Evolutionary conservation across 257 asterid species (phyloP), one percentile per base, ranked within the genome.

Genomic region (Solanum pinnatisectum): DNA sequence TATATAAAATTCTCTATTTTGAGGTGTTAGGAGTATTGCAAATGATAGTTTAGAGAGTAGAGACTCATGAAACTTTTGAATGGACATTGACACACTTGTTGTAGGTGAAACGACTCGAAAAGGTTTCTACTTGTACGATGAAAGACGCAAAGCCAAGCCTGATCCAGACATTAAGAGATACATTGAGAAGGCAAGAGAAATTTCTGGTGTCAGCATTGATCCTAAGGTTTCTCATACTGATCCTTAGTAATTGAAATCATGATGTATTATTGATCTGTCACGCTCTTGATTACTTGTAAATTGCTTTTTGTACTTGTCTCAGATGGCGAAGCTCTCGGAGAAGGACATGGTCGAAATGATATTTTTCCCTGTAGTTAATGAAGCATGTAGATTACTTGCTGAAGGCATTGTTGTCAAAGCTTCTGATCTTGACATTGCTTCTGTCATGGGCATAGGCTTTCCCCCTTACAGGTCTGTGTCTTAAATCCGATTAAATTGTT

Each of bases 401-500:
- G 98, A 97, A 88, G 98, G 99, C 35, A 96, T 97, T 84, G 98
- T 94, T 27, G 95, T 94, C 88, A 96, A 97, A 90, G 96, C 99
- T 87, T 92, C 98, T 18, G 99, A 97, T 92, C 98, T 97, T 10
- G 99, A 97, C 93, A 92, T 97, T 59, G 91, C 99, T 72, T 93
- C 96, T 70, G 95, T 97, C 74, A 95, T 96, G 99, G 99, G 99
- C 90, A 93, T 95, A 98, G 99, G 99, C 14, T 97, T 95, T 88
- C 99, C 99, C 15, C 96, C 99, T 79, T 97, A 96, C 95, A 94
- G 99, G 98, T 97, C 37, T 25, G 93, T 63, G 6, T 32, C 42
- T 71, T 16, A 33, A 33, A 33, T 20, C 56, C 1, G 32, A 36
- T 44, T 27, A 4, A 25, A 63, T 63, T 63, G 32, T 63, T 10